These are phyloP conservation scores for Penstemon davidsonii DNA, from an alignment of 257 asterid genomes.

Conservation along the genomic window DNA sequence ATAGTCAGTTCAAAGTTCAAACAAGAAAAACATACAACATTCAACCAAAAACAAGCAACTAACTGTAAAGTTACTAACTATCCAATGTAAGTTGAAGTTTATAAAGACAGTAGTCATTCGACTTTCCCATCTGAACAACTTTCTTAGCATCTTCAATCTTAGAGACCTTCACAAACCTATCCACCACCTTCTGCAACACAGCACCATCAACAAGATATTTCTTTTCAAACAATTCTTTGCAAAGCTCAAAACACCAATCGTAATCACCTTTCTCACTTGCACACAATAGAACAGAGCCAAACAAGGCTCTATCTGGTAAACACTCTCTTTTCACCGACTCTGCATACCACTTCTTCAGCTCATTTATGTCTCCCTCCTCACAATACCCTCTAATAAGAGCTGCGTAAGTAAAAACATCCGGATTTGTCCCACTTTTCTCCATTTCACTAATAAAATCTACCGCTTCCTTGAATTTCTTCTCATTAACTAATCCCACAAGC, in stretches of 20 bases:
- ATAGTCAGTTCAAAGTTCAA: background rate
- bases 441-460: conserved; percentile 33
- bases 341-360: conserved; percentile 43
- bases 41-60: background rate
- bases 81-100: conserved; percentile 34
- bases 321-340: conserved; percentile 28
- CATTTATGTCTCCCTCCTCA: conserved; percentile 32
- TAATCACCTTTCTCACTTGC: conserved; percentile 43
- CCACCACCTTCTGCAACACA: conserved; percentile 46
- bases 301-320: conserved; percentile 33
- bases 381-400: conserved; percentile 41
- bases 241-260: conserved; percentile 45
- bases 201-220: conserved; percentile 34
- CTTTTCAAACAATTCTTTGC: conserved; percentile 37
- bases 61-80: background rate
- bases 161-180: conserved; percentile 36
- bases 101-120: conserved; percentile 36
- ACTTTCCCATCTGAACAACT: conserved; percentile 41
- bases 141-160: conserved; percentile 40
- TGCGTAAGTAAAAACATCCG: conserved; percentile 41
- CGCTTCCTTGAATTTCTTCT: conserved; percentile 32
- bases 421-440: conserved; percentile 32
- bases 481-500: conserved; percentile 37
- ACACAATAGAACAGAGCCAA: conserved; percentile 27
- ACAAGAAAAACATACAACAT: conserved; percentile 8